Base-by-base conservation (phyloP, 495 filamentous ascomycete genomes). In the Talaromyces ruber region DNA sequence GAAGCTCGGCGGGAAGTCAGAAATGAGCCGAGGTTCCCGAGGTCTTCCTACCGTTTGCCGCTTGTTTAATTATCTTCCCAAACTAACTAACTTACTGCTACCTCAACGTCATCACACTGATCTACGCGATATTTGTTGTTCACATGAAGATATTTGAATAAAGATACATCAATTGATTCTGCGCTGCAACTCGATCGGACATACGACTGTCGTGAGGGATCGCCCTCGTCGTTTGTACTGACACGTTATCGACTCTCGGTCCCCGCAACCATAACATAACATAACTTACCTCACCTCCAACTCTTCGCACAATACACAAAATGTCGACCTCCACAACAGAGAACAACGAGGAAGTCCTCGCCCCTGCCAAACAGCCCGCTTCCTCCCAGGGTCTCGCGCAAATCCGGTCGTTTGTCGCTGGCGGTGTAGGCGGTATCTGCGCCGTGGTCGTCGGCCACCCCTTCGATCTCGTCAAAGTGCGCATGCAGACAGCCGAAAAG, bases 391-490 rank as follows among this genome's bases (percentile, higher is more conserved):
- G 76, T 1, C 64, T 78, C 58, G 71, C 68, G 4, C 77, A 80
- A 71, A 61, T 95, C 47, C 88, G 93, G 39, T 94, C 93, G 18
- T 83, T 98, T 32, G 89, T 78, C 14, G 93, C 93, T 3, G 94
- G 95, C 64, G 95, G 91, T 32, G 93, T 93, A 59, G 94, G 94
- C 63, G 95, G 95, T 69, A 79, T 98, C 30, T 97, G 90, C 76
- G 93, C 94, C 28, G 95, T 98, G 47, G 66, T 98, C 22, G 86
- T 93, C 64, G 94, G 94, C 47, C 95, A 98, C 75, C 94, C 94
- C 7, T 98, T 98, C 70, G 94, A 98, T 70, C 79, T 98, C 63
- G 93, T 98, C 69, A 98, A 98, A 76, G 94, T 98, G 62, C 89
- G 95, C 39, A 72, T 98, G 72, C 94, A 98, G 80, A 98, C 94